phyloP scores from a whole-genome alignment of 1,284 basidiomycete genomes.

The Naganishia albida region DNA sequence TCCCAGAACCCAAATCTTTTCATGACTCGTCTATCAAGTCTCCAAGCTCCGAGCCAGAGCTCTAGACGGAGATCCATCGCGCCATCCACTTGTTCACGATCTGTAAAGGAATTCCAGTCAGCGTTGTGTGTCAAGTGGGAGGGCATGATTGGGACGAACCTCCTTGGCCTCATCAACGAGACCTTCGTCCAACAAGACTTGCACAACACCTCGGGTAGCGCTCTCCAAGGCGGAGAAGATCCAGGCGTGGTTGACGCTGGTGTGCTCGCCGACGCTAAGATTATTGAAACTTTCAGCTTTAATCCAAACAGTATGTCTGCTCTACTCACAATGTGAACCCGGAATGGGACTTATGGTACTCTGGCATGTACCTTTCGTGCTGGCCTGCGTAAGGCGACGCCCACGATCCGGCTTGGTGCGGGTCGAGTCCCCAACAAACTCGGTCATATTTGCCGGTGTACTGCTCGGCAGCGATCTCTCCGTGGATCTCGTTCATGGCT shows the following conservation, averaged over 20 bases:
- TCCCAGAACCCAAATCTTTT: background rate
- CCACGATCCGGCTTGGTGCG: slow-evolving; percentile 38
- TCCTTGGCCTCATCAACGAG: slow-evolving; percentile 41
- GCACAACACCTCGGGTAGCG: slow-evolving; percentile 38
- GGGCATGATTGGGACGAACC: slow-evolving; percentile 22
- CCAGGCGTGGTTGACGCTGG: slow-evolving; percentile 40
- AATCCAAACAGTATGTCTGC: background rate
- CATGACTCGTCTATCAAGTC: background rate
- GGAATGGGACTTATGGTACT: slow-evolving; percentile 40
- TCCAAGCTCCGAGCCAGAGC: background rate
- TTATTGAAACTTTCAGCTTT: background rate
- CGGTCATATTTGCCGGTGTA: slow-evolving; percentile 39
- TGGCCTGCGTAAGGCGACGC: slow-evolving; percentile 38
- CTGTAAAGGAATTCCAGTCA: slow-evolving; percentile 1
- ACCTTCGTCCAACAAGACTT: slow-evolving; percentile 40
- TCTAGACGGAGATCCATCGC: slow-evolving; percentile 37
- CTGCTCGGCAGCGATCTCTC: slow-evolving; percentile 37
- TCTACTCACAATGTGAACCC: slow-evolving; percentile 37
- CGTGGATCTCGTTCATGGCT: slow-evolving; percentile 39
- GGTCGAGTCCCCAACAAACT: slow-evolving; percentile 38
- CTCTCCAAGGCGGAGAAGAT: slow-evolving; percentile 39
- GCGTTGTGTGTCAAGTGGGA: background rate
- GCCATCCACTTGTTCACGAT: slow-evolving; percentile 39
- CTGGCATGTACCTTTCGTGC: slow-evolving; percentile 40
- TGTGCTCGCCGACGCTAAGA: slow-evolving; percentile 39